Base-by-base conservation (phyloP, 352 stramenopile species). In the Plasmopara muralis region DNA sequence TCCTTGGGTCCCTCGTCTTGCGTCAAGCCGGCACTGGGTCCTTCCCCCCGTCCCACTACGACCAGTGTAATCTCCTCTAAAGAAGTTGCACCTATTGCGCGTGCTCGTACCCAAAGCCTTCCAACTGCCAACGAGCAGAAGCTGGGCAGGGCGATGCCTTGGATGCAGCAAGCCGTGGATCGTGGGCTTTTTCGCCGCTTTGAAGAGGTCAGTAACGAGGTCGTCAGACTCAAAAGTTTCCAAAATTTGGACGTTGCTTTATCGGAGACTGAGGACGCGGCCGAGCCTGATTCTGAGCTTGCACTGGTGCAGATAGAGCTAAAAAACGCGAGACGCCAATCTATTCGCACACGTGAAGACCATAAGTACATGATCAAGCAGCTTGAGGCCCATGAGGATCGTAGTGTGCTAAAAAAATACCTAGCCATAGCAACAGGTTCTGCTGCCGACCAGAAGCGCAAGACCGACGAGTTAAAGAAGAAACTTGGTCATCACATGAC, bases 301-400 rank as follows among this genome's bases (percentile, higher is more conserved):
- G 64, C 58, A 8, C 31, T 53, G 8, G 59, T 83, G 38, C 70
- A 74, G 46, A 55, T 39, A 9, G 66, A 85, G 47, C 67, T 88
- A 6, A 35, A 49, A 44, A 59, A 57, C 31, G 62, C 69, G 37
- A 65, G 79, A 47, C 64, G 62, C n/a, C 66, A 59, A 41, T 81
- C 76, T 9, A 59, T 62, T 20, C 47, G 55, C 14, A 62, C 77
- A 39, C 62, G 81, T 7, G 64, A 70, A 31, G 72, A 68, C 20
- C 78, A 87, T 56, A 78, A 80, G 43, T 68, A 79, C 48, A 70
- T 89, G 54, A 77, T 79, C 25, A 70, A 77, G 28, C 71, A 81
- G 53, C 71, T 87, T n/a, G 79, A 85, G 55, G 54, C 57, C 5
- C 74, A 76, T 39, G 64, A 86, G 40, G 79, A 89, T 50, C 66